A percentile compares a stretch with the other conserved stretches of the same genome.
These are phyloP conservation scores for Wallacemonas collosoma DNA, from an alignment of 208 protist genomes.

Conservation along the genomic window DNA sequence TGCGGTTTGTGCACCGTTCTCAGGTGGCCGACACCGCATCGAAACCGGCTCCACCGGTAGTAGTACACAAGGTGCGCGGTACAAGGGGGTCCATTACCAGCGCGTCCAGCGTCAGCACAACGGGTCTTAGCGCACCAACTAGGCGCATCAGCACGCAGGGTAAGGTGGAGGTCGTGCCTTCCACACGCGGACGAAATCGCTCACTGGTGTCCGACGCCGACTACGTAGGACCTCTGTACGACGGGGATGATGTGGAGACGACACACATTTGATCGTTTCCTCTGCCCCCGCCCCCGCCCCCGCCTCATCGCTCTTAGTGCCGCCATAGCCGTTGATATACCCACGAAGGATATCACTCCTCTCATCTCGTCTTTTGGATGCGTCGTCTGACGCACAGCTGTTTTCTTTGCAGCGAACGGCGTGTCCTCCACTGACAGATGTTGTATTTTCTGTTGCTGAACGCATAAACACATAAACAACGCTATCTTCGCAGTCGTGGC, in stretches of 20 bases:
- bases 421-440: no score
- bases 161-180: neutral
- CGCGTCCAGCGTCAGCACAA: neutral
- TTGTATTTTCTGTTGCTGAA: slow-evolving; percentile 1
- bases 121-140: neutral
- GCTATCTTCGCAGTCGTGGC: neutral
- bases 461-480: slow-evolving; percentile 7
- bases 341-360: no score
- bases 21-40: neutral
- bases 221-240: neutral
- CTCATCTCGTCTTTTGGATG: no score
- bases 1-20: neutral
- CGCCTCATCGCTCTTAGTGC: no score
- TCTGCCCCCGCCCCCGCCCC: no score
- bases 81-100: neutral
- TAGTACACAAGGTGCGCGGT: neutral
- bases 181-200: slow-evolving; percentile 10
- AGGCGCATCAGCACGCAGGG: slow-evolving; percentile 5
- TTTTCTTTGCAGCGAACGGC: neutral
- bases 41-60: neutral
- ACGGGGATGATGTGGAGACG: slow-evolving; percentile 10
- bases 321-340: no score
- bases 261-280: slow-evolving; percentile 5
- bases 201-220: neutral
- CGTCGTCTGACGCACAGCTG: no score